Conservation (phyloP, 345 rosid species). For the Turnera subulata region DNA sequence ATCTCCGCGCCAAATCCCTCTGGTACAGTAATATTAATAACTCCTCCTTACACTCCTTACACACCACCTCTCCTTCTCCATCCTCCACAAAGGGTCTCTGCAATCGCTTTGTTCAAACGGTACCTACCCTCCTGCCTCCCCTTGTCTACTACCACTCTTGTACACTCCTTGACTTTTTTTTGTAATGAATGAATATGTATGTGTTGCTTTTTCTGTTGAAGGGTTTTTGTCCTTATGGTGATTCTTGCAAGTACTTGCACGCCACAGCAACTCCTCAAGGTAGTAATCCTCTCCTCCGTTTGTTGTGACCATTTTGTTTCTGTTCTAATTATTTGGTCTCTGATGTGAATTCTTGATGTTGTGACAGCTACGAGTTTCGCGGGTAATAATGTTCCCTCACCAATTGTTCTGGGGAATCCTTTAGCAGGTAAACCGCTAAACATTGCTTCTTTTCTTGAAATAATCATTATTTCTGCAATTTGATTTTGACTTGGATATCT, state of each 20-base stretch:
- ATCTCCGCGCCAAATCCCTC: conserved; percentile 74
- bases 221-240: conserved; percentile 81
- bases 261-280: conserved; percentile 22
- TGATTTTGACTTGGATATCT: too few relatives aligned
- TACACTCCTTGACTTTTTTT: neutral
- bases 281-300: neutral
- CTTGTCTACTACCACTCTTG: neutral
- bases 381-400: conserved; percentile 12
- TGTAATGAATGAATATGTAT: neutral
- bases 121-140: too few relatives aligned
- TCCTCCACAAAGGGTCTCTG: conserved; percentile 48
- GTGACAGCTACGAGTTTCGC: conserved; percentile 16
- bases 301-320: neutral
- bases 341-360: too few relatives aligned
- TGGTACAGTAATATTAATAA: conserved; percentile 49
- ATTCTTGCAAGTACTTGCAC: conserved; percentile 78
- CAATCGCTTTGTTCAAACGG: conserved; percentile 63
- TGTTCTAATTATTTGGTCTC: too few relatives aligned
- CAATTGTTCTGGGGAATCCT: conserved; percentile 18
- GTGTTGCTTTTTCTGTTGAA: conserved; percentile 10
- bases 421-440: conserved; percentile 33
- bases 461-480: neutral
- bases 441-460: too few relatives aligned
- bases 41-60: conserved; percentile 15
- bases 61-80: conserved; percentile 25